Evolutionary conservation across 176 grass and related monocot species (phyloP).

Genomic region (Cocos nucifera): DNA sequence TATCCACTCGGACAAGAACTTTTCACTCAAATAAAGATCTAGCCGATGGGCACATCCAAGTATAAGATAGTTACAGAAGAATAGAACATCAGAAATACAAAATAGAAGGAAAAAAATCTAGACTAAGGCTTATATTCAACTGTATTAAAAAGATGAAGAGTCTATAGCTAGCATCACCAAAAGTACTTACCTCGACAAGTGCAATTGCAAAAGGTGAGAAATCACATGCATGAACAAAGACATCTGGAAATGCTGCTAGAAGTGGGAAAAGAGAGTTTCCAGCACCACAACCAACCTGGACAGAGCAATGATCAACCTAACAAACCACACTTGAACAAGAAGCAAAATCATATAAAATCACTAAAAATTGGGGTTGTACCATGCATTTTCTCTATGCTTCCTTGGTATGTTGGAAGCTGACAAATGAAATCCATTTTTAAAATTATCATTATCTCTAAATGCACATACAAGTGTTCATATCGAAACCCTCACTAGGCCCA

Average conservation of each 20-base stretch:
- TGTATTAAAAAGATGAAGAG: too few species aligned
- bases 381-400: neutral
- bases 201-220: constrained; percentile 15
- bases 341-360: constrained; percentile 1
- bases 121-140: neutral
- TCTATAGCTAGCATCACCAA: neutral
- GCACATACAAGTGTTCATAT: too few species aligned
- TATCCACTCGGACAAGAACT: too few species aligned
- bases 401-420: neutral
- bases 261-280: constrained; percentile 20
- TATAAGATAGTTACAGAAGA: too few species aligned
- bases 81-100: too few species aligned
- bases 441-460: too few species aligned
- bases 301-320: neutral
- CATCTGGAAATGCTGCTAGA: constrained; percentile 11
- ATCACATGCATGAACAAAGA: constrained; percentile 23
- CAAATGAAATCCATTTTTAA: neutral
- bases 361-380: neutral
- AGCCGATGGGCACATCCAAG: too few species aligned
- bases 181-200: constrained; percentile 9
- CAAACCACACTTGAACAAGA: neutral
- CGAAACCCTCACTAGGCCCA: too few species aligned
- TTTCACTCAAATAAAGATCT: too few species aligned
- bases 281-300: constrained; percentile 19
- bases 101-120: neutral